Evolutionary conservation across 2,329 filamentous ascomycete species (phyloP).

Genomic region (Monilinia vaccinii-corymbosi): DNA sequence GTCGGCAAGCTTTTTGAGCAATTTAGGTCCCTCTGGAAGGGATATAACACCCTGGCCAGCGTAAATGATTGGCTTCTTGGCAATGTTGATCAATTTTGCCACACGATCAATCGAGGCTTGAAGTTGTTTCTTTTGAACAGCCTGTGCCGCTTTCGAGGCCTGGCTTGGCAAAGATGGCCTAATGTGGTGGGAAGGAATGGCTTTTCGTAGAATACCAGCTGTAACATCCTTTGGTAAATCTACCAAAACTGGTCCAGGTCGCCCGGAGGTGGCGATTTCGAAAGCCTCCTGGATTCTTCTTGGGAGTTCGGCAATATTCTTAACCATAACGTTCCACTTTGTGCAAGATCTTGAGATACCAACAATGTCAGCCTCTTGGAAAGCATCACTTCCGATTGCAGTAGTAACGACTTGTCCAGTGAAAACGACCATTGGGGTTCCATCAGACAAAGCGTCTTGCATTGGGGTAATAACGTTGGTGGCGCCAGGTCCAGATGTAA

Average conservation of each 20-base stretch:
- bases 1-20: constrained; percentile 79
- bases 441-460: constrained; percentile 92
- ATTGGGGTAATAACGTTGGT: constrained; percentile 96
- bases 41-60: constrained; percentile 84
- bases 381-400: constrained; percentile 89
- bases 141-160: constrained; percentile 71
- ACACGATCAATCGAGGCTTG: constrained; percentile 65
- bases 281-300: constrained; percentile 95
- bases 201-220: constrained; percentile 68
- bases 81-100: constrained; percentile 72
- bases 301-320: constrained; percentile 86
- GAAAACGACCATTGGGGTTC: constrained; percentile 94
- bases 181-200: constrained; percentile 60
- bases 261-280: constrained; percentile 90
- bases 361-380: constrained; percentile 92
- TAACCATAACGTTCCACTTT: constrained; percentile 99
- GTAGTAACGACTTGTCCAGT: constrained; percentile 83
- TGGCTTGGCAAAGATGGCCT: constrained; percentile 72
- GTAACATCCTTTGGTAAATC: constrained; percentile 97
- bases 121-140: constrained; percentile 64
- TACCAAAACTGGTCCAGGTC: constrained; percentile 89
- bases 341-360: constrained; percentile 93
- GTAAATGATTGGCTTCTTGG: constrained; percentile 93
- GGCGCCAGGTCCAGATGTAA: constrained; percentile 91
- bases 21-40: constrained; percentile 65